Conservation (phyloP, 371 early-diverging fungal species). For the Cokeromyces recurvatus region DNA sequence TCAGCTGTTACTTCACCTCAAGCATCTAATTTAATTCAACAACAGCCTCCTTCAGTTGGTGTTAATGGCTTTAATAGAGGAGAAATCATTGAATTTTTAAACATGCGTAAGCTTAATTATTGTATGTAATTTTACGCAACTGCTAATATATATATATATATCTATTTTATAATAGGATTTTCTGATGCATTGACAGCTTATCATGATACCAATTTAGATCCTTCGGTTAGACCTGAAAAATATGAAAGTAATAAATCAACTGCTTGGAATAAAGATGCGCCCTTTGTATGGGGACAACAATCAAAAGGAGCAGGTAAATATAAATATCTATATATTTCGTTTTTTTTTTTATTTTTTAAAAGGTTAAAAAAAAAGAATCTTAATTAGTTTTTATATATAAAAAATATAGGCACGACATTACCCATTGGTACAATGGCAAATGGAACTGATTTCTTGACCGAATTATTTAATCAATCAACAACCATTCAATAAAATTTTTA, state of each 20-base stretch:
- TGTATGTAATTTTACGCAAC: too few species aligned
- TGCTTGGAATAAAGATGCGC: constrained; percentile 7
- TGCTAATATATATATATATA: not conserved
- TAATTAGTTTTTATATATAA: not conserved
- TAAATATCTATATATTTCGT: not conserved
- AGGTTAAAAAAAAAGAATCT: not conserved
- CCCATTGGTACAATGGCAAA: constrained; percentile 16
- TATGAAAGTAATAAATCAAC: constrained; percentile 16
- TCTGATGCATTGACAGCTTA: constrained; percentile 24
- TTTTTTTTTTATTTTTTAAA: too few species aligned
- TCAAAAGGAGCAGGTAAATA: not conserved
- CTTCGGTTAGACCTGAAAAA: constrained; percentile 20
- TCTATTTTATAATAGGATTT: constrained; percentile 12
- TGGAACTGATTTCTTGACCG: constrained; percentile 12
- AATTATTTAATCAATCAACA: constrained; percentile 6
- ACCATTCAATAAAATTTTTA: not conserved
- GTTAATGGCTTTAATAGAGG: constrained; percentile 16
- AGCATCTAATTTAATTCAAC: constrained; percentile 1
- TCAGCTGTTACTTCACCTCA: constrained; percentile 23
- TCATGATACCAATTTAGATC: constrained; percentile 27
- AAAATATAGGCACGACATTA: not conserved
- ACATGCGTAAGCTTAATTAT: constrained; percentile 29
- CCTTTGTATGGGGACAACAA: constrained; percentile 20
- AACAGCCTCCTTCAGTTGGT: constrained; percentile 4
- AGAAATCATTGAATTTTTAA: constrained; percentile 19